Base-by-base conservation (phyloP, 306 rosid species). In the Cicer chorassanicum region DNA sequence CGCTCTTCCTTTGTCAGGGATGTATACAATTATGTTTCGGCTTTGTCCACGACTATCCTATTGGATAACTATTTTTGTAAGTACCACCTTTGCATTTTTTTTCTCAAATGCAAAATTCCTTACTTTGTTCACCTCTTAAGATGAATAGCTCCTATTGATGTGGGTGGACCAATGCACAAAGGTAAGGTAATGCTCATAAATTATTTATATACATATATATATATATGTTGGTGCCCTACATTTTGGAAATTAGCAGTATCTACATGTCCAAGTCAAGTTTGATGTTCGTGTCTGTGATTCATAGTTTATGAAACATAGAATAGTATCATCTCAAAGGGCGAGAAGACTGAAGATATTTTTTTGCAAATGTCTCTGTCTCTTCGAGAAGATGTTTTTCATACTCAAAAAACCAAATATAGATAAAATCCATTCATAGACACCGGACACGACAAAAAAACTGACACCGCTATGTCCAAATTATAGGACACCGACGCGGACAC, bases 11-110 rank as follows among this genome's bases (percentile, higher is more conserved):
- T 66, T 93, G 41, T 94, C 99, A 9, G 99, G 97, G 84, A 92
- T 94, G 96, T 88, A 94, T 65, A 90, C 96, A 34, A 92, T 94
- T 50, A 94, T 94, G 97, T 92, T 90, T 71, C 95, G 95, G 67
- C n/a, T n/a, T n/a, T n/a, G n/a, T n/a, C n/a, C n/a, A n/a, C n/a
- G n/a, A n/a, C n/a, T n/a, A n/a, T n/a, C n/a, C n/a, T n/a, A n/a
- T n/a, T n/a, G n/a, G n/a, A n/a, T n/a, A n/a, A n/a, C n/a, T n/a
- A n/a, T n/a, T n/a, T n/a, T n/a, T n/a, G n/a, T n/a, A n/a, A n/a
- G n/a, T n/a, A n/a, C n/a, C n/a, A n/a, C 79, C 24, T 70, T 51
- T 50, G 21, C 45, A 15, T 11, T 45, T 46, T 34, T n/a, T 63
- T 44, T 43, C 36, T 29, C 36, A 4, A 0, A 29, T 29, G 36